Conservation (phyloP, 306 rosid species). For the Cucurbita pepo region DNA sequence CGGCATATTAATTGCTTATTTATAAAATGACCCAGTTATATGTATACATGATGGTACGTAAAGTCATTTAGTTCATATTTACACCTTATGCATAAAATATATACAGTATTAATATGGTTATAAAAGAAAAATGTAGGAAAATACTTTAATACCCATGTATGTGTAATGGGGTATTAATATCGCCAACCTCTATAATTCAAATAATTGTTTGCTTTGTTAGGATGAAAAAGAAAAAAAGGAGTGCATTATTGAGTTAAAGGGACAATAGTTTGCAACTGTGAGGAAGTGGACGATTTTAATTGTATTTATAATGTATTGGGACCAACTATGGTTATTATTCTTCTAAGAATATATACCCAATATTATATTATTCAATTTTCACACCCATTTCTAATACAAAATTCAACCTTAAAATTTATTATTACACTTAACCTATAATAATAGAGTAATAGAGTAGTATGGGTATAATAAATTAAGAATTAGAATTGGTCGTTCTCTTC, state of each 20-base stretch:
- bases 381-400: neutral
- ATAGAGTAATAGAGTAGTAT: neutral
- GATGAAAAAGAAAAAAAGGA: neutral
- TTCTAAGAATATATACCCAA: too few relatives aligned
- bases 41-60: neutral
- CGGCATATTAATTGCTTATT: too few relatives aligned
- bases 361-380: neutral
- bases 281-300: neutral
- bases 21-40: too few relatives aligned
- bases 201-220: neutral
- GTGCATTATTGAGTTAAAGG: slow-evolving; percentile 5
- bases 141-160: neutral
- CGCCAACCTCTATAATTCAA: slow-evolving; percentile 4
- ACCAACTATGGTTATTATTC: neutral
- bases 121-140: neutral
- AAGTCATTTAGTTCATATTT: neutral
- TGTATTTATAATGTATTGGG: neutral
- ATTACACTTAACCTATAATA: neutral
- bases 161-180: neutral
- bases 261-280: neutral
- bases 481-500: too few relatives aligned
- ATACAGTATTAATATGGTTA: neutral
- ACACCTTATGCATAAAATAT: neutral
- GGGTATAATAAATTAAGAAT: neutral
- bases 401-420: neutral